These are phyloP conservation scores for Rhynchospora tenuis DNA, from an alignment of 176 grass and related monocot genomes.

Conservation along the genomic window DNA sequence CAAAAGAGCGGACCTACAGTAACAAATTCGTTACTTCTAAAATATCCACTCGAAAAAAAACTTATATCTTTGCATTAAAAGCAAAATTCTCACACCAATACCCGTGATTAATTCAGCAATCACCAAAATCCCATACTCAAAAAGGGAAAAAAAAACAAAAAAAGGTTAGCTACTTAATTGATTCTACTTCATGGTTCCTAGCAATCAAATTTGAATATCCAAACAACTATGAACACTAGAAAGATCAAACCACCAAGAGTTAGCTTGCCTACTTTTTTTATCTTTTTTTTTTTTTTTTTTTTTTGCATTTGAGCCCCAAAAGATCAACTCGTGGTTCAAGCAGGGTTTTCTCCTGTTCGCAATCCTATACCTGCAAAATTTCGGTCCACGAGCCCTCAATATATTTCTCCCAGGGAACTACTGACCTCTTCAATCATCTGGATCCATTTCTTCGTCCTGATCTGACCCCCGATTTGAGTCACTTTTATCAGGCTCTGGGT, in stretches of 20 bases:
- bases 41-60: background rate
- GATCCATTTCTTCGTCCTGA: conserved; percentile 95
- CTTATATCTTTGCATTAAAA: background rate
- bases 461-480: conserved; percentile 50
- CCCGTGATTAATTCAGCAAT: conserved; percentile 2
- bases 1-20: background rate
- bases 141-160: background rate
- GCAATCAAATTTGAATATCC: conserved; percentile 18
- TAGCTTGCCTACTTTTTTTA: conserved; percentile 52
- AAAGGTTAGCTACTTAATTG: background rate
- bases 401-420: background rate
- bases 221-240: conserved; percentile 14
- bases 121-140: background rate
- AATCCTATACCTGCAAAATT: conserved; percentile 4
- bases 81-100: conserved; percentile 19
- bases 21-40: background rate
- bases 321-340: background rate
- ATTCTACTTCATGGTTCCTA: background rate
- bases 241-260: conserved; percentile 32
- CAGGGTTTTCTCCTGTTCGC: conserved; percentile 12
- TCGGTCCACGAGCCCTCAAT: background rate
- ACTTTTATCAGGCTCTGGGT: conserved; percentile 58
- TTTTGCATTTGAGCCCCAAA: conserved; percentile 13
- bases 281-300: too few species aligned
- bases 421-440: conserved; percentile 55